Evolutionary conservation across 208 protist species (phyloP), one percentile per base, ranked within the genome.

Genomic region (Tetramitus jugosus): DNA sequence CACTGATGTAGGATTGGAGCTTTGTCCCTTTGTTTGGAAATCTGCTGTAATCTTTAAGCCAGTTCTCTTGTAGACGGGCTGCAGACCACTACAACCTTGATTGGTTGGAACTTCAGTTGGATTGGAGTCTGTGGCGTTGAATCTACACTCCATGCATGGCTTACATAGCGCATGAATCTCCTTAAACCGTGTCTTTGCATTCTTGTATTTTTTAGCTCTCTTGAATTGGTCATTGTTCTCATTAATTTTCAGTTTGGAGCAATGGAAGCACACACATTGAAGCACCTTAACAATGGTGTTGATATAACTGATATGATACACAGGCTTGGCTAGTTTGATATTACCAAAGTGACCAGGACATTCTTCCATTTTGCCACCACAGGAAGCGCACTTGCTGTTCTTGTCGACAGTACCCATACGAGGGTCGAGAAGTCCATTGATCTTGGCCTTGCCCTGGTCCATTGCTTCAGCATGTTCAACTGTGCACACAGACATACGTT

Each of bases 281-380:
- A 99, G 83, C 6, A 96, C 85, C 65, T 97, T 92, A 52, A 98
- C 60, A 29, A 97, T 87, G n/a, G 91, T 85, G 29, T 94, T 87
- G 39, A 99, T 86, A 71, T 98, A 98, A 35, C 94, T 92, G 71
- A 97, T 88, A 85, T 99, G 96, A 85, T 97, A 99, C 43, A 99
- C 89, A 10, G 97, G 97, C 84, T 96, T 90, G 7, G 87, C 91
- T 6, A 99, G 91, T 52, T 97, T 92, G 17, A 99, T 86, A 85
- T 99, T 94, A n/a, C 97, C 97, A 84, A 99, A 99, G 86, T 99
- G 98, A 13, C 98, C 98, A 2, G 96, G 96, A 53, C 67, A 74
- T 53, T 74, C 67, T 31, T 10, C 33, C 8, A 39, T 23, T 26
- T 74, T 74, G 7, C 42, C 43, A 29, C 29, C 39, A 74, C 67